Conservation (phyloP, 306 rosid species). For the Quercus glauca region DNA sequence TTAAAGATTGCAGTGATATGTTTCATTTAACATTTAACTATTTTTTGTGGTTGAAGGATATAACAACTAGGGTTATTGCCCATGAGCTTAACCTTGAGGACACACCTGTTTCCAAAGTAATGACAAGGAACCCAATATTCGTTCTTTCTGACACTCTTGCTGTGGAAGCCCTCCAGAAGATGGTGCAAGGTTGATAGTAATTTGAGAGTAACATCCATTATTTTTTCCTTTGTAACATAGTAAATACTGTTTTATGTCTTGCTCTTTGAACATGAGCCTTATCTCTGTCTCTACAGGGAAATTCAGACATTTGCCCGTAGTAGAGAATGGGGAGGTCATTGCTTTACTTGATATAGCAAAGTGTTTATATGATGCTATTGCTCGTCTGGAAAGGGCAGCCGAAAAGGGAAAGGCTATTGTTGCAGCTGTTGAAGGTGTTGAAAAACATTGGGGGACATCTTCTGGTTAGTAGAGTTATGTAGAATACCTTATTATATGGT, state of each 20-base stretch:
- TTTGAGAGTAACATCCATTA: constrained; percentile 7
- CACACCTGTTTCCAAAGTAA: constrained; percentile 84
- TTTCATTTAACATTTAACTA: neutral
- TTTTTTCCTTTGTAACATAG: neutral
- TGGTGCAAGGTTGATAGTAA: constrained; percentile 84
- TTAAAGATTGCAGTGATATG: constrained; percentile 1
- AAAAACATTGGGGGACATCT: constrained; percentile 80
- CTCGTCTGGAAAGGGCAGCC: constrained; percentile 91
- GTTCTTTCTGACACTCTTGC: constrained; percentile 95
- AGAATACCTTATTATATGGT: neutral
- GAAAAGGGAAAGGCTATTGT: constrained; percentile 99
- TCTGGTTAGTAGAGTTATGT: constrained; percentile 60
- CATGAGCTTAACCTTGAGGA: constrained; percentile 71
- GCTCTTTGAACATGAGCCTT: constrained; percentile 17
- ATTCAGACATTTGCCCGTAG: constrained; percentile 97
- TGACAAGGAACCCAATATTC: constrained; percentile 89
- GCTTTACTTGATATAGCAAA: constrained; percentile 97
- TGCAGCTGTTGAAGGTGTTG: constrained; percentile 99
- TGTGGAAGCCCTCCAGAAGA: constrained; percentile 99
- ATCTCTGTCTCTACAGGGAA: constrained; percentile 56
- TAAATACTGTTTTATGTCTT: neutral
- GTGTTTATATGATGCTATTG: constrained; percentile 96
- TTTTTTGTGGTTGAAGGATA: constrained; percentile 59
- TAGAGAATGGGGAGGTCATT: constrained; percentile 94
- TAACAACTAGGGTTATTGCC: constrained; percentile 81